Evolutionary conservation across 176 grass and related monocot species (phyloP), one percentile per base, ranked within the genome.

Genomic region (Juncus effusus): DNA sequence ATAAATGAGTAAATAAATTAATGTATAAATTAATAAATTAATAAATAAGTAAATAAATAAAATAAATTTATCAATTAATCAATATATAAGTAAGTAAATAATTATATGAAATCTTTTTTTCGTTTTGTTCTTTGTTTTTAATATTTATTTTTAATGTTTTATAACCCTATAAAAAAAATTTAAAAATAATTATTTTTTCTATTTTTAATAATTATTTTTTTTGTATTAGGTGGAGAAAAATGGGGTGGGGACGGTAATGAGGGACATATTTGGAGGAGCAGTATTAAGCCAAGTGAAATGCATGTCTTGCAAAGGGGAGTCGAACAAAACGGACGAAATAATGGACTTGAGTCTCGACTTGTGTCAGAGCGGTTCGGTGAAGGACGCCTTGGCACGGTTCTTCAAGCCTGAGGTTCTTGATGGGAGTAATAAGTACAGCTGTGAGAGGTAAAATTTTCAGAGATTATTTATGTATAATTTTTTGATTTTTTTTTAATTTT

Each of bases 291-390:
- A 99, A 64, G 95, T 99, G 65, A 99, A 99, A 62, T 99, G 95
- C 76, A 79, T 94, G 4, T 13, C 80, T 38, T 99, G 95, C 89
- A 99, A 94, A 54, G 86, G 83, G 72, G 88, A 93, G 62, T 99
- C 95, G 0, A 94, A 99, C 72, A 99, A 99, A 74, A 90, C 76
- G 4, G 95, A 99, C 44, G 89, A 94, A 65, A 99, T 94, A 73
- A 99, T 99, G 95, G 95, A 99, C 62, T 64, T 99, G 78, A 90
- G 81, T 83, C 89, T 99, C 0, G 95, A 99, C 71, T 62, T 99
- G 8, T 85, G 42, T 9, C 83, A 90, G 62, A 83, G 75, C 64
- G 93, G 37, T 70, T 90, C 95, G 38, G 75, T 93, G 62, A 85
- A 76, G 35, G 95, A 99, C 63, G 95, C 95, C 47, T 76, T 99